Percentiles rank a stretch among this genome's conserved stretches.
phyloP scores from a whole-genome alignment of 2,329 filamentous ascomycete species.

The Nothopassalora personata region DNA sequence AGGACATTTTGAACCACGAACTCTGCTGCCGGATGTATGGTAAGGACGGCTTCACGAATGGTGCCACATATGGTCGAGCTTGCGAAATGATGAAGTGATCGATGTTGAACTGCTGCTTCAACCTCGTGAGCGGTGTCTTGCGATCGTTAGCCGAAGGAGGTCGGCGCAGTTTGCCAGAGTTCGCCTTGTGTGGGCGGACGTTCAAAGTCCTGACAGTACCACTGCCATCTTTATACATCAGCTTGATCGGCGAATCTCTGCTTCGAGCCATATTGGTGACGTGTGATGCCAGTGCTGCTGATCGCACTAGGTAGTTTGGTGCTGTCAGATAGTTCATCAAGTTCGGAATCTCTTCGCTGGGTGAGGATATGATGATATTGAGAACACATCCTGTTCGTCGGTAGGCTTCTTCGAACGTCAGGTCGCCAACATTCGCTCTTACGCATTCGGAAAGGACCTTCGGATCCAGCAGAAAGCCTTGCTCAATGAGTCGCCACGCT shows the following conservation, averaged over 20 bases:
- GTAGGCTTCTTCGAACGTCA: slow-evolving; percentile 92
- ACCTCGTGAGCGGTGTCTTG: slow-evolving; percentile 62
- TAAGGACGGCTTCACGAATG: slow-evolving; percentile 50
- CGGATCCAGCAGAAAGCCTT: slow-evolving; percentile 81
- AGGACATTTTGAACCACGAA: slow-evolving; percentile 4
- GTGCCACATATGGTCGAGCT: slow-evolving; percentile 81
- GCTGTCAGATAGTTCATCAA: slow-evolving; percentile 89
- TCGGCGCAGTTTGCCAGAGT: slow-evolving; percentile 38
- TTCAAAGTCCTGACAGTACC: slow-evolving; percentile 68
- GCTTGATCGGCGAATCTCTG: slow-evolving; percentile 50
- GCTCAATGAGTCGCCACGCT: slow-evolving; percentile 61
- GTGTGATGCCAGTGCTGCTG: slow-evolving; percentile 71
- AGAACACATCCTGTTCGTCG: slow-evolving; percentile 76
- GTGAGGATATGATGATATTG: slow-evolving; percentile 84
- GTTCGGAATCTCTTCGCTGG: slow-evolving; percentile 70
- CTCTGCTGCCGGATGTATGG: slow-evolving; percentile 19
- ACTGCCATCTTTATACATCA: slow-evolving; percentile 72
- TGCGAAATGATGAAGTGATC: slow-evolving; percentile 95
- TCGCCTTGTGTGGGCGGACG: slow-evolving; percentile 42
- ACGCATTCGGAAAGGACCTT: slow-evolving; percentile 78
- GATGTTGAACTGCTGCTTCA: slow-evolving; percentile 81
- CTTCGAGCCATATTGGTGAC: slow-evolving; percentile 62
- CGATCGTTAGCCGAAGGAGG: slow-evolving; percentile 60
- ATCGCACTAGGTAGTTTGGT: slow-evolving; percentile 86
- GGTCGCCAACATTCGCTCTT: slow-evolving; percentile 74